Base-by-base conservation (phyloP, 805 yeast species). In the Zygotorulaspora chibaensis region DNA sequence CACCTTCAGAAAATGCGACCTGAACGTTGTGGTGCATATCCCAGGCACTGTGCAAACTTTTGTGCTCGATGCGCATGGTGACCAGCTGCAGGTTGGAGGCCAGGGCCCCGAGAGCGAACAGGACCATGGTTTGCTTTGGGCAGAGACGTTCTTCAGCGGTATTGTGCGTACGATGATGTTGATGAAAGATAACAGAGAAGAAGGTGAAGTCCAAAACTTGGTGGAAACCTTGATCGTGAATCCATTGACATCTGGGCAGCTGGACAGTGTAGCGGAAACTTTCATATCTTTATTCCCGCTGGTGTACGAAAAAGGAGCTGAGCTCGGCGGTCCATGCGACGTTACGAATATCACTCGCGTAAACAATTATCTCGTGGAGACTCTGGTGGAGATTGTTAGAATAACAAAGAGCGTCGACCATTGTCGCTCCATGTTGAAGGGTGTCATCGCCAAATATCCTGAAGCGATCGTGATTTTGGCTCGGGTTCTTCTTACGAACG, bases 191-290 rank as follows among this genome's bases (percentile, higher is more conserved):
- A 61, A 65, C 43, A 48, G 68, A 6, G 87, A 79, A 52, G 88
- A 86, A 42, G 96, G 88, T 42, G 88, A 83, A 68, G 84, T 70
- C 58, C 72, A 74, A 38, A 74, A 78, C 41, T 75, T 93, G 45
- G 95, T 89, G 8, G 96, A 90, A 61, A 84, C 93, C 31, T 77
- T 96, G 53, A 80, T 84, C 48, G 73, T 87, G 46, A 84, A 88
- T 56, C 97, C 97, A 3, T 76, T 93, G 34, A 53, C 57, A 3
- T 53, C 67, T 2, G 67, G 68, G 23, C 61, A 65, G 41, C 47
- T 66, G 13, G 68, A 58, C 44, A 54, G 53, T 28, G 59, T 61
- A 2, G 52, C 65, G 2, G 63, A 64, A 16, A 53, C 54, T 20
- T 66, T 64, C 27, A 64, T 66, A 29, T 47, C 56, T 9, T 46